These are phyloP conservation scores for Ajuga reptans DNA, from an alignment of 305 asterid species.

Conservation along the genomic window DNA sequence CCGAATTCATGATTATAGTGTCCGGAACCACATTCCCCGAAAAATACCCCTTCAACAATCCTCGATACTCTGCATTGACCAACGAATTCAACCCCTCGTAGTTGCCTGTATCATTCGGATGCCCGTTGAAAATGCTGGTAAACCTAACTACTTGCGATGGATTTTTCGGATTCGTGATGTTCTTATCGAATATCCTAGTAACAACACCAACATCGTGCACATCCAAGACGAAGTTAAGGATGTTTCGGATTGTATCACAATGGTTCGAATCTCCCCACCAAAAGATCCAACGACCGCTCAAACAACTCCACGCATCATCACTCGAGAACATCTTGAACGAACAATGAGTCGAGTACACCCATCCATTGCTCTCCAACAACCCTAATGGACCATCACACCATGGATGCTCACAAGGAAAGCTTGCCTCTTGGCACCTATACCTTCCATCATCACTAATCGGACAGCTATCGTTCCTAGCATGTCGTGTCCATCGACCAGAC, in stretches of 20 bases:
- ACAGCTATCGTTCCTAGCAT: slow-evolving; percentile 59
- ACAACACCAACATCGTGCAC: slow-evolving; percentile 34
- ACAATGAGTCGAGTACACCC: slow-evolving; percentile 88
- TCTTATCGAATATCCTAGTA: slow-evolving; percentile 60
- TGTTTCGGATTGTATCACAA: slow-evolving; percentile 70
- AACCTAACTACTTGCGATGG: slow-evolving; percentile 53
- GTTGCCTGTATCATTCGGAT: slow-evolving; percentile 49
- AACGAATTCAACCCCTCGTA: slow-evolving; percentile 70
- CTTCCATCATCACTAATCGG: slow-evolving; percentile 58
- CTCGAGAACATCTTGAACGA: slow-evolving; percentile 57
- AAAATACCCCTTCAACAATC: slow-evolving; percentile 48
- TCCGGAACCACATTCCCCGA: slow-evolving; percentile 47
- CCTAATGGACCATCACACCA: slow-evolving; percentile 84
- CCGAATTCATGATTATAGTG: slow-evolving; percentile 74
- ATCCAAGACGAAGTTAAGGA: slow-evolving; percentile 57
- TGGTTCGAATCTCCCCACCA: slow-evolving; percentile 99
- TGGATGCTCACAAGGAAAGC: slow-evolving; percentile 54
- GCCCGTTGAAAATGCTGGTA: slow-evolving; percentile 86
- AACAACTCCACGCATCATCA: slow-evolving; percentile 57
- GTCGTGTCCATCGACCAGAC: slow-evolving; percentile 95
- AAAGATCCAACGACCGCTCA: slow-evolving; percentile 67
- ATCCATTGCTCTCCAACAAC: slow-evolving; percentile 75
- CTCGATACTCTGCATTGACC: slow-evolving; percentile 40
- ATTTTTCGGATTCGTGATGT: slow-evolving; percentile 62
- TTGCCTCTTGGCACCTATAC: slow-evolving; percentile 67